Percentiles rank a stretch among this genome's conserved stretches.
These are phyloP conservation scores for Plasmodium falciparum DNA, from an alignment of 169 alveolate genomes.

Conservation along the genomic window DNA sequence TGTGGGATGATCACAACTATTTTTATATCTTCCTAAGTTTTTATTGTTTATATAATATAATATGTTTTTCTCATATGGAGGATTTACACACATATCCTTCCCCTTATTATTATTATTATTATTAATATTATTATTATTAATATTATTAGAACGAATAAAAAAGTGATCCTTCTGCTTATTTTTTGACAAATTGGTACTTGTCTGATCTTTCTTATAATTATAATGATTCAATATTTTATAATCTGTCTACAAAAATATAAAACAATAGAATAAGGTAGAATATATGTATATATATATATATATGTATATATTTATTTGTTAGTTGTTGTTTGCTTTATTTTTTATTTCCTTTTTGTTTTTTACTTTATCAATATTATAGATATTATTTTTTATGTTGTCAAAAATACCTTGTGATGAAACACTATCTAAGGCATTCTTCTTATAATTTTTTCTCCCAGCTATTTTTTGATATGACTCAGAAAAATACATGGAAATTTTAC, in stretches of 20 bases:
- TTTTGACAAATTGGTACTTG: neutral
- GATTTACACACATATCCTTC: no score
- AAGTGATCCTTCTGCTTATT: no score
- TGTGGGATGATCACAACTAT: constrained; percentile 8
- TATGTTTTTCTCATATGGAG: no score
- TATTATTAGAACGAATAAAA: no score
- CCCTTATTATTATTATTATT: no score
- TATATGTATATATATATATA: neutral
- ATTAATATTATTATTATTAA: no score
- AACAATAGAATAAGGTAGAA: neutral
- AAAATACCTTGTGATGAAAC: constrained; percentile 42
- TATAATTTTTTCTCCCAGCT: constrained; percentile 28
- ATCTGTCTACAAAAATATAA: constrained; percentile 31
- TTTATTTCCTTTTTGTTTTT: neutral
- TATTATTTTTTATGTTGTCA: constrained; percentile 54
- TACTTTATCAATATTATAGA: constrained; percentile 43
- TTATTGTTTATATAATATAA: no score
- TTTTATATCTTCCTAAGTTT: neutral
- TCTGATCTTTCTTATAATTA: constrained; percentile 13
- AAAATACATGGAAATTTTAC: constrained; percentile 18
- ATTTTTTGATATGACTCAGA: constrained; percentile 67
- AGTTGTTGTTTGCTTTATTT: neutral
- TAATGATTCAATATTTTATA: constrained; percentile 9
- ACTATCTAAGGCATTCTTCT: constrained; percentile 24
- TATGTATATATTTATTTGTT: neutral